phyloP scores from a whole-genome alignment of 73 alveolate genomes.

The Paramecium caudatum region DNA sequence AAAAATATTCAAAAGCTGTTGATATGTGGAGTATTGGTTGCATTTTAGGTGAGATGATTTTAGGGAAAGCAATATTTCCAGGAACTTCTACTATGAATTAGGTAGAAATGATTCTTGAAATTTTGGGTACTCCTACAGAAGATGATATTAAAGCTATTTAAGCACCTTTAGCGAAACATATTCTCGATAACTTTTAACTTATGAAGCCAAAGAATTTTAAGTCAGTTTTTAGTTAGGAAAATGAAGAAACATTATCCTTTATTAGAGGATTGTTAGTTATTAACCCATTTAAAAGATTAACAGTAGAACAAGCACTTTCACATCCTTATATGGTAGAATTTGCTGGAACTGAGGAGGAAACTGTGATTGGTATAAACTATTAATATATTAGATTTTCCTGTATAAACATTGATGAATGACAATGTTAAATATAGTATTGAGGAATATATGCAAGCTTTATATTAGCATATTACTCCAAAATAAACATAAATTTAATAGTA shows the following conservation, averaged over 20 bases:
- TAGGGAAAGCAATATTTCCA: slow-evolving; percentile 79
- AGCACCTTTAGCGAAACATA: slow-evolving; percentile 64
- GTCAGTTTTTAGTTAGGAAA: slow-evolving; percentile 4
- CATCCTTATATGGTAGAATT: slow-evolving; percentile 67
- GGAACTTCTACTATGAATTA: slow-evolving; percentile 80
- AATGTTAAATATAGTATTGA: slow-evolving; percentile 60
- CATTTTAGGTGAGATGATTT: slow-evolving; percentile 81
- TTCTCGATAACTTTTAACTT: slow-evolving; percentile 52
- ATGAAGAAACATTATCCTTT: slow-evolving; percentile 40
- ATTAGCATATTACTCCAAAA: not conserved
- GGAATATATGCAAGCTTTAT: not conserved
- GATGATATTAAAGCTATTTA: slow-evolving; percentile 67
- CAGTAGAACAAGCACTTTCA: slow-evolving; percentile 42
- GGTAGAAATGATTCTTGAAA: slow-evolving; percentile 78
- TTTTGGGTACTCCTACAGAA: slow-evolving; percentile 81
- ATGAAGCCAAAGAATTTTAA: slow-evolving; percentile 67
- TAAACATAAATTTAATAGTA: not conserved
- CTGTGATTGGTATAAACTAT: slow-evolving; percentile 9
- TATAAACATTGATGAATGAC: slow-evolving; percentile 54
- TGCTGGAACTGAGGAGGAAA: slow-evolving; percentile 56
- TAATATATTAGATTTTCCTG: not conserved
- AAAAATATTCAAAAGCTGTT: slow-evolving; percentile 75
- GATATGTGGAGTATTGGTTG: slow-evolving; percentile 91
- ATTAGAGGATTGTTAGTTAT: slow-evolving; percentile 41
- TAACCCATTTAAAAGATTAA: slow-evolving; percentile 61